These are phyloP conservation scores for Talaromyces sp. DNA, from an alignment of 2,329 filamentous ascomycete species.

Conservation along the genomic window DNA sequence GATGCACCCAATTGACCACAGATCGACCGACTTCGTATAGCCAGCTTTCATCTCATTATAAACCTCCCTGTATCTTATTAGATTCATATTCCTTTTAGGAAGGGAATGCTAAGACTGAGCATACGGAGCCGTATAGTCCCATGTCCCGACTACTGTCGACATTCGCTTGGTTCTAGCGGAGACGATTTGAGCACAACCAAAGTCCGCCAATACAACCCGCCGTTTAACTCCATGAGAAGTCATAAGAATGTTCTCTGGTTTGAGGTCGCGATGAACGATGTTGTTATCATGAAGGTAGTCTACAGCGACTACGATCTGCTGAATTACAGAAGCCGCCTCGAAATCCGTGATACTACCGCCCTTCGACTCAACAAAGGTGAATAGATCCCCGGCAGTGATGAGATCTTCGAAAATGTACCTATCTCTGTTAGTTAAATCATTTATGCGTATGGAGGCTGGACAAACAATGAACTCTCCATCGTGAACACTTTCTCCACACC, in stretches of 20 bases:
- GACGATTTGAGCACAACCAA: conserved; percentile 52
- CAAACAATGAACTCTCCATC: conserved; percentile 51
- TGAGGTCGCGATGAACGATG: conserved; percentile 61
- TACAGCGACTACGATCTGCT: conserved; percentile 57
- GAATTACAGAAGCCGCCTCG: conserved; percentile 53
- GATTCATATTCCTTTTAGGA: background rate
- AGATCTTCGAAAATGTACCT: conserved; percentile 62
- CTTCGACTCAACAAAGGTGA: conserved; percentile 56
- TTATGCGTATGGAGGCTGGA: background rate
- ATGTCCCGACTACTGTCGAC: conserved; percentile 54
- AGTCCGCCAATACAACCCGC: conserved; percentile 59
- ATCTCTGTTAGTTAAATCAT: conserved; percentile 18
- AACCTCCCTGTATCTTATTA: conserved; percentile 27
- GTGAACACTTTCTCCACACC: conserved; percentile 55
- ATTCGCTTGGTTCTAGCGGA: conserved; percentile 42
- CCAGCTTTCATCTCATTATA: conserved; percentile 25
- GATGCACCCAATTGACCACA: conserved; percentile 61
- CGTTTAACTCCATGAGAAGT: conserved; percentile 50
- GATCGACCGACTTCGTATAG: conserved; percentile 58
- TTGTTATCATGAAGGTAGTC: conserved; percentile 54
- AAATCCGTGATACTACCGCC: conserved; percentile 47
- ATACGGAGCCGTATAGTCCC: conserved; percentile 59
- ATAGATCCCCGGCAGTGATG: conserved; percentile 58
- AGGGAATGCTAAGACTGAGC: conserved; percentile 27
- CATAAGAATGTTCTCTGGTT: conserved; percentile 63